phyloP scores from a whole-genome alignment of 306 rosid genomes.

The Luffa aegyptiaca region DNA sequence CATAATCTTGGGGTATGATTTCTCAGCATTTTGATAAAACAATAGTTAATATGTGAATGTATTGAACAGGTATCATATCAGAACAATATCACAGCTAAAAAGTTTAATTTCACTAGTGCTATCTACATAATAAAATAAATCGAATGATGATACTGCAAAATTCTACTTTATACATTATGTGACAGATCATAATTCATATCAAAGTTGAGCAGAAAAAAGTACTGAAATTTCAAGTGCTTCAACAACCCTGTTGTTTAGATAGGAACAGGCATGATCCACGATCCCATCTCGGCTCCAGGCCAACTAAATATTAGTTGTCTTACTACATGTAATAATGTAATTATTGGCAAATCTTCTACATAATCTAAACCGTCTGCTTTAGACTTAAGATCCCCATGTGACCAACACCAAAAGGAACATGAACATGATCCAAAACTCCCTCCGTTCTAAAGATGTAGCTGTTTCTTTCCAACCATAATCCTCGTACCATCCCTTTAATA shows the following conservation, averaged over 20 bases:
- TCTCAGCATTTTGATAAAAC: neutral
- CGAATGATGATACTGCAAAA: neutral
- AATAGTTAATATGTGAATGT: neutral
- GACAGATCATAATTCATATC: neutral
- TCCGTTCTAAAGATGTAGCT: too few relatives aligned
- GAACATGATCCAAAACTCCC: neutral
- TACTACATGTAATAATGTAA: neutral
- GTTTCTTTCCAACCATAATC: too few relatives aligned
- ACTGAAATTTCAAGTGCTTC: neutral
- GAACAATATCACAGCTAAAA: neutral
- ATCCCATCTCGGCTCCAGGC: neutral
- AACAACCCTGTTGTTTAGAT: neutral
- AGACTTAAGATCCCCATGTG: neutral
- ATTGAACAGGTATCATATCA: neutral
- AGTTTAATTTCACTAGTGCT: neutral
- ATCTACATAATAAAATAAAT: neutral
- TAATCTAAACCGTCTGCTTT: neutral
- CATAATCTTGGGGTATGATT: neutral
- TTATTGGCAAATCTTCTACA: neutral
- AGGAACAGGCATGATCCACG: neutral
- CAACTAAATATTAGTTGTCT: neutral
- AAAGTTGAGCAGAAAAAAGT: neutral
- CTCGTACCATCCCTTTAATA: too few relatives aligned
- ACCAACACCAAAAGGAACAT: neutral
- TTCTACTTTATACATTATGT: neutral